Base-by-base conservation (phyloP, 352 stramenopile genomes). In the Phytopythium aichiense region DNA sequence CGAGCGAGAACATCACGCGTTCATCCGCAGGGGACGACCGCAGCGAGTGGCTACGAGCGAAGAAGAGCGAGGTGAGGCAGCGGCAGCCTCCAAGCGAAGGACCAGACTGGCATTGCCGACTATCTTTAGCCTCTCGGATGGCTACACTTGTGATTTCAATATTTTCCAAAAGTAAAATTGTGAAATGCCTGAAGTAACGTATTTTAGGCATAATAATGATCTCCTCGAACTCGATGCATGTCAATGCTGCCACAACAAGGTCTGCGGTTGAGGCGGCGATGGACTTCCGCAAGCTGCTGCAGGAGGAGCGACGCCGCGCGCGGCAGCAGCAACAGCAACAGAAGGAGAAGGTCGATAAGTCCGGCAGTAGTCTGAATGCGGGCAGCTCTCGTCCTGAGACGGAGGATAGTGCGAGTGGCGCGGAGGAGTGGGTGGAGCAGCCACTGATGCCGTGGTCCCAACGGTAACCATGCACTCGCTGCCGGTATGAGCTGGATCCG, bases 211-310 rank as follows among this genome's bases (percentile, higher is more conserved):
- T 20, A 1, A 25, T n/a, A 7, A 1, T 33, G 23, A 31, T 18
- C 16, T 22, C 23, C 2, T 54, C 13, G 25, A 53, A 8, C 9
- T 16, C 13, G 45, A 15, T 33, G 22, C 46, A 33, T 16, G 25
- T 35, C 25, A 56, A 56, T 38, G 23, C 56, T 16, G 20, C 45
- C 25, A 22, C 18, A 18, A 16, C 59, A 55, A 53, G 35, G n/a
- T 45, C 40, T 22, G 40, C 40, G 42, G 42, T 38, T 7, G 13
- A 28, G 11, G 51, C 2, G 20, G 42, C 49, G 20, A 88, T 89
- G 75, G 71, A 89, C 63, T 87, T 89, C 38, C 64, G 71, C 7
- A 65, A 72, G 53, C 52, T 89, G 60, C 61, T 89, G 25, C 73
- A 66, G 23, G 77, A 87, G 25, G 79, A 87, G 64, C 77, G 77